These are phyloP conservation scores for Wickerhamomyces queroliae DNA, from an alignment of 805 yeast genomes.

Conservation along the genomic window DNA sequence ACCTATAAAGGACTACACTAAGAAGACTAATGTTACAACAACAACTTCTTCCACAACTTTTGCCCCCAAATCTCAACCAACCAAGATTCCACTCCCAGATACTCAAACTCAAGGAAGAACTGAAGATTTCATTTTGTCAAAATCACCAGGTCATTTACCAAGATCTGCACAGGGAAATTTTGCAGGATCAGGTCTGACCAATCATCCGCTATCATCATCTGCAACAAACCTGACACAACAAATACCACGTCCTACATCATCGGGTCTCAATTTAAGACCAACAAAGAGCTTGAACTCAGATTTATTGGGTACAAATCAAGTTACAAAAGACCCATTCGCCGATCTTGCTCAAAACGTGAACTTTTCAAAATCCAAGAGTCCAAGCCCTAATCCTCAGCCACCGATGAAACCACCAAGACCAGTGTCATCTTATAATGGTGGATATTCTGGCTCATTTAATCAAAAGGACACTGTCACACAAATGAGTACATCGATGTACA, in stretches of 20 bases:
- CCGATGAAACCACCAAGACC: slow-evolving; percentile 20
- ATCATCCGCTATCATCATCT: background rate
- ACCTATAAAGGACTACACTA: slow-evolving; percentile 33
- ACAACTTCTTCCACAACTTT: background rate
- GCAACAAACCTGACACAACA: background rate
- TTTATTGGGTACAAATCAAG: background rate
- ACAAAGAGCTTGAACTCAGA: slow-evolving; percentile 2
- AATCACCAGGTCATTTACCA: background rate
- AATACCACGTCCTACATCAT: background rate
- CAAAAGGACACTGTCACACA: background rate
- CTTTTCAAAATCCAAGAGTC: background rate
- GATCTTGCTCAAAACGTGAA: background rate
- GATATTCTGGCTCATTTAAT: slow-evolving; percentile 2
- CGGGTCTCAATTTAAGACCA: slow-evolving; percentile 5
- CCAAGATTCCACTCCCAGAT: slow-evolving; percentile 1
- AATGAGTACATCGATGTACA: slow-evolving; percentile 19
- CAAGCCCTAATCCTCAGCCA: slow-evolving; percentile 5
- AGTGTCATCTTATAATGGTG: slow-evolving; percentile 1
- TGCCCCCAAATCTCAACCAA: slow-evolving; percentile 3
- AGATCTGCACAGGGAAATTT: too few relatives aligned
- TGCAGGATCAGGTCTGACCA: too few relatives aligned
- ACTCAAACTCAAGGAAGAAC: slow-evolving; percentile 1
- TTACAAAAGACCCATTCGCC: background rate
- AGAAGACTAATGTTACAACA: slow-evolving; percentile 18
- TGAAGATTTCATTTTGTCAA: background rate